A percentile compares a stretch with the other conserved stretches of the same genome.
These are phyloP conservation scores for Arthroderma sp. DNA, from an alignment of 2,329 filamentous ascomycete genomes.

Conservation along the genomic window DNA sequence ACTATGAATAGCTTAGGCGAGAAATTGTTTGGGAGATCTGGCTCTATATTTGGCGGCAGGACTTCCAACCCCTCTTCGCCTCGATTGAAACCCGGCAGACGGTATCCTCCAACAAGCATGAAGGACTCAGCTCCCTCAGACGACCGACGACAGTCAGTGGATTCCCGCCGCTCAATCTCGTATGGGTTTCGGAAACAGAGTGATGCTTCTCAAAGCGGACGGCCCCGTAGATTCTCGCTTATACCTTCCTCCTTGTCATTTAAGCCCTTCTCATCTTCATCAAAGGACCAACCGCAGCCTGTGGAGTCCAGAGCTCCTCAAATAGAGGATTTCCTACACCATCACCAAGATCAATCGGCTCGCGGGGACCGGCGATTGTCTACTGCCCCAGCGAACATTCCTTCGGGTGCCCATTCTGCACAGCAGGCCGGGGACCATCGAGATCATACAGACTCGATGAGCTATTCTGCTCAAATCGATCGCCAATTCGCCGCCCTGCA, in stretches of 20 bases:
- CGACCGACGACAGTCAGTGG: conserved; percentile 52
- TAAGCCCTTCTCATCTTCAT: conserved; percentile 50
- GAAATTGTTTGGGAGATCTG: conserved; percentile 71
- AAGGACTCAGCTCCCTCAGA: conserved; percentile 41
- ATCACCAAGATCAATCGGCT: conserved; percentile 1
- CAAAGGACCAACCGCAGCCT: conserved; percentile 34
- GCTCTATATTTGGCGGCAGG: conserved; percentile 61
- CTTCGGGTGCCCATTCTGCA: conserved; percentile 1
- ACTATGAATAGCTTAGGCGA: conserved; percentile 71
- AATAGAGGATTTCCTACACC: conserved; percentile 13
- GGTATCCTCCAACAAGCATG: conserved; percentile 89
- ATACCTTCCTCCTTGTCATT: conserved; percentile 52
- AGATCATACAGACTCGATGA: conserved; percentile 16
- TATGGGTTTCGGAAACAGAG: conserved; percentile 58
- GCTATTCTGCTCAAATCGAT: conserved; percentile 29
- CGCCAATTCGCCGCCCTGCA: conserved; percentile 29
- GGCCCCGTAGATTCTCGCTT: conserved; percentile 57
- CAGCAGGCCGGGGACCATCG: neutral
- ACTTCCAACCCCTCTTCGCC: conserved; percentile 21
- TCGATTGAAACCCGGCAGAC: conserved; percentile 42
- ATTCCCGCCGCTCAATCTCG: conserved; percentile 61
- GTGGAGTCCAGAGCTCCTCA: conserved; percentile 29
- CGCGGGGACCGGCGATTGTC: conserved; percentile 20
- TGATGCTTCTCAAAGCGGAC: conserved; percentile 49
- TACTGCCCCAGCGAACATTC: conserved; percentile 18